These are phyloP conservation scores for Blastomyces percursus DNA, from an alignment of 2,329 filamentous ascomycete genomes.

Conservation along the genomic window DNA sequence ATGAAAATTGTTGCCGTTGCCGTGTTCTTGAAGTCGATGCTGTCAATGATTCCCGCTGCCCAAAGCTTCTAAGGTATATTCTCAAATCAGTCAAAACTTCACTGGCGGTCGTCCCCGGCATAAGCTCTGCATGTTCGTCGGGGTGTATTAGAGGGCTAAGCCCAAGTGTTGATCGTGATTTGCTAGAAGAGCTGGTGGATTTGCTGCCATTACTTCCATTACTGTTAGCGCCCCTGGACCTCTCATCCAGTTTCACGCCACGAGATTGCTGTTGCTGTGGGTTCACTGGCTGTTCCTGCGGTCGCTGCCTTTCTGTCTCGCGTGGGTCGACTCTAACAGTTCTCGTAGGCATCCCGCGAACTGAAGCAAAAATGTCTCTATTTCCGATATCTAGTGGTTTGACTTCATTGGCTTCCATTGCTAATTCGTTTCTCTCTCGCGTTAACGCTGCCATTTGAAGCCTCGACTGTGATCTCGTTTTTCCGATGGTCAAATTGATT, in stretches of 20 bases:
- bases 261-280: background rate
- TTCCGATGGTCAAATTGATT: slow-evolving; percentile 28
- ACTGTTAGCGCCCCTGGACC: background rate
- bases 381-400: slow-evolving; percentile 9
- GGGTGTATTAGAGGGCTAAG: slow-evolving; percentile 29
- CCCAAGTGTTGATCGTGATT: slow-evolving; percentile 18
- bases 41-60: slow-evolving; percentile 17
- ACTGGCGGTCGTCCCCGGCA: slow-evolving; percentile 29
- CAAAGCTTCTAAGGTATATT: slow-evolving; percentile 29
- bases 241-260: background rate
- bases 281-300: background rate
- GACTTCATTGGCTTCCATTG: slow-evolving; percentile 13
- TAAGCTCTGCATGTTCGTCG: slow-evolving; percentile 27
- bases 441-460: slow-evolving; percentile 24
- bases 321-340: background rate
- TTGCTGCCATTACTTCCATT: slow-evolving; percentile 5
- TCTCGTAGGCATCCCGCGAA: background rate
- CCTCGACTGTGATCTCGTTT: slow-evolving; percentile 34
- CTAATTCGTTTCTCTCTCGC: slow-evolving; percentile 14
- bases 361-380: slow-evolving; percentile 2
- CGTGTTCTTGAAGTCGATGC: slow-evolving; percentile 13
- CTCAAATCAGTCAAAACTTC: slow-evolving; percentile 32
- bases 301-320: background rate
- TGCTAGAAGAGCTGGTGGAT: slow-evolving; percentile 8
- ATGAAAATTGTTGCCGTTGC: slow-evolving; percentile 19